Conservation (phyloP, 345 rosid species). For the Camelina sativa region DNA sequence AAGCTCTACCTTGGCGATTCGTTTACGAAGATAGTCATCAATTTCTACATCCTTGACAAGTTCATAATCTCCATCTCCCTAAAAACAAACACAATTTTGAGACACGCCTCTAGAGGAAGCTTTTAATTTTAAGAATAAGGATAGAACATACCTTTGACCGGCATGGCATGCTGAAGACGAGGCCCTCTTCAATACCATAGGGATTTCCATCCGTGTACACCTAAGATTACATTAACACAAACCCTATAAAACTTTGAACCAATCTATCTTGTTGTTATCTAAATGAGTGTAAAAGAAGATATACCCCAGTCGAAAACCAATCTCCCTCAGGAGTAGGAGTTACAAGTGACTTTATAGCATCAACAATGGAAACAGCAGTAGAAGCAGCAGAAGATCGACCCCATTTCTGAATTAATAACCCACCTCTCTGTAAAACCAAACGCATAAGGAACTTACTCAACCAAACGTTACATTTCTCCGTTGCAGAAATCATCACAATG, state of each 20-base stretch:
- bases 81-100: slow-evolving; percentile 7
- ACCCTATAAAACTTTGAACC: slow-evolving; percentile 26
- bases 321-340: slow-evolving; percentile 96
- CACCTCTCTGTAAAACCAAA: slow-evolving; percentile 80
- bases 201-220: slow-evolving; percentile 90
- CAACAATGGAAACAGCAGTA: slow-evolving; percentile 88
- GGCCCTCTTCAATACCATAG: slow-evolving; percentile 82
- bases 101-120: background rate
- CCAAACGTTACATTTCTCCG: background rate
- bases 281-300: slow-evolving; percentile 33
- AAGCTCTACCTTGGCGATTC: slow-evolving; percentile 73
- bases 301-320: slow-evolving; percentile 95
- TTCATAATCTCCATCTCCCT: slow-evolving; percentile 99
- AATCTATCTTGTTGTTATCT: slow-evolving; percentile 1
- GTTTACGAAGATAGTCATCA: slow-evolving; percentile 79
- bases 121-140: background rate
- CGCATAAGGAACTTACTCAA: slow-evolving; percentile 17
- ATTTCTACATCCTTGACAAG: slow-evolving; percentile 81
- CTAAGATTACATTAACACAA: slow-evolving; percentile 44
- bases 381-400: slow-evolving; percentile 99
- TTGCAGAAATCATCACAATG: background rate
- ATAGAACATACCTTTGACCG: slow-evolving; percentile 70
- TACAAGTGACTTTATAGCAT: slow-evolving; percentile 85
- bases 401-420: slow-evolving; percentile 91
- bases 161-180: slow-evolving; percentile 99